Percentiles rank a stretch among this genome's conserved stretches.
phyloP scores from a whole-genome alignment of 2,329 filamentous ascomycete species.

The Pseudocercospora macadamiae region DNA sequence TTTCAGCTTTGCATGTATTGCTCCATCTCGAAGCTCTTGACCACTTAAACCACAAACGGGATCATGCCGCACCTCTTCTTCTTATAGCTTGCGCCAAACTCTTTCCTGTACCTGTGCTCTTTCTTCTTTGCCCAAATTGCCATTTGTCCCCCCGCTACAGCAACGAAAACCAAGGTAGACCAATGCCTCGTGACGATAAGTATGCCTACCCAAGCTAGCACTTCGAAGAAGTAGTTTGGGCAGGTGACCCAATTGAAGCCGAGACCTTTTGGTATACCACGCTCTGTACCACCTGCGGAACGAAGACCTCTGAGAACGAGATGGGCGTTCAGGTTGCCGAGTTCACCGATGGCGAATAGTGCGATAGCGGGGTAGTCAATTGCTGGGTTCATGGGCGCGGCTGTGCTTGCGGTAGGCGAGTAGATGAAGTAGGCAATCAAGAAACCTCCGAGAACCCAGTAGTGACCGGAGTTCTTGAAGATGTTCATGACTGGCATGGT shows the following conservation, averaged over 20 bases:
- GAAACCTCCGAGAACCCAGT: constrained; percentile 83
- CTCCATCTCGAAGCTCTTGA: no score
- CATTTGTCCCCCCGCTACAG: constrained; percentile 78
- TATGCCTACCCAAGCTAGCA: constrained; percentile 82
- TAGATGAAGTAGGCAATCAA: constrained; percentile 87
- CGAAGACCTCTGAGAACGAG: constrained; percentile 76
- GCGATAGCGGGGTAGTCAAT: constrained; percentile 70
- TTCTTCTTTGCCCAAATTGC: constrained; percentile 85
- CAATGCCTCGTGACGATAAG: constrained; percentile 78
- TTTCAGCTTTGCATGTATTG: no score
- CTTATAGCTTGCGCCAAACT: constrained; percentile 93
- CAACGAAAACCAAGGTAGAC: constrained; percentile 75
- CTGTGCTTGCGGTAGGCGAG: constrained; percentile 70
- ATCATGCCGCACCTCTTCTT: constrained; percentile 86
- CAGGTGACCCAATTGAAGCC: constrained; percentile 88
- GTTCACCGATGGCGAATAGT: constrained; percentile 76
- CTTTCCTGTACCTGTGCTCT: constrained; percentile 84
- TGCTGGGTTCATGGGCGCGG: constrained; percentile 52
- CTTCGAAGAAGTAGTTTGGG: constrained; percentile 96
- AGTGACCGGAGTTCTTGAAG: constrained; percentile 92
- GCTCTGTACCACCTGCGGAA: constrained; percentile 76
- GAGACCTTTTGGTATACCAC: constrained; percentile 83
- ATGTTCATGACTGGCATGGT: constrained; percentile 93
- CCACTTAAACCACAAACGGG: constrained; percentile 73
- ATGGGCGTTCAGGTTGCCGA: constrained; percentile 80